Conservation (phyloP, 1,139 yeast genomes). For the Taphrina wiesneri region DNA sequence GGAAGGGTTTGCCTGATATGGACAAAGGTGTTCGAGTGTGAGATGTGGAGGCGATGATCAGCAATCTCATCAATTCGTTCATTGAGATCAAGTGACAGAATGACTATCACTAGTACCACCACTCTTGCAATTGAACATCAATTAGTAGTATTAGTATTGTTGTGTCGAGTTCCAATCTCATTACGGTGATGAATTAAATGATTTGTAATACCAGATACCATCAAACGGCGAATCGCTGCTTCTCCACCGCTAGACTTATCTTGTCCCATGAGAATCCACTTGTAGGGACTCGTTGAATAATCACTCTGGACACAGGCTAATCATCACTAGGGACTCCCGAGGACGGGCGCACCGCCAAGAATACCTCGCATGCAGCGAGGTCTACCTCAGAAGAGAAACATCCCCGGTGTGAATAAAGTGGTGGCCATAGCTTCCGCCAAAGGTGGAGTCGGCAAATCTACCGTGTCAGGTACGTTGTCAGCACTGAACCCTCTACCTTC, state of each 20-base stretch:
- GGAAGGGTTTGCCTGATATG: background rate
- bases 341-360: conserved; percentile 39
- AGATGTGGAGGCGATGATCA: conserved; percentile 5
- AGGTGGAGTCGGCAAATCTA: conserved; percentile 72
- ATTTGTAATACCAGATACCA: background rate
- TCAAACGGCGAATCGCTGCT: background rate
- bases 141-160: too few relatives aligned
- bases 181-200: background rate
- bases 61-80: background rate
- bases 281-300: background rate
- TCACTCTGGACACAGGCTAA: background rate
- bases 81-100: background rate
- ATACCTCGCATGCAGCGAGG: conserved; percentile 41
- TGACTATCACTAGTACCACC: background rate
- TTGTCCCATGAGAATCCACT: conserved; percentile 37
- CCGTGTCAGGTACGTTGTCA: conserved; percentile 46
- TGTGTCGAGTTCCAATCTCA: too few relatives aligned
- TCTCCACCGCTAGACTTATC: background rate
- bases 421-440: conserved; percentile 75
- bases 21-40: background rate
- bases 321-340: conserved; percentile 35
- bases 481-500: background rate
- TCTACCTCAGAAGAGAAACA: conserved; percentile 38
- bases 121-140: too few relatives aligned
- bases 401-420: conserved; percentile 61